Evolutionary conservation across 2,329 filamentous ascomycete species (phyloP), one percentile per base, ranked within the genome.

Genomic region (Endothia cerciana): DNA sequence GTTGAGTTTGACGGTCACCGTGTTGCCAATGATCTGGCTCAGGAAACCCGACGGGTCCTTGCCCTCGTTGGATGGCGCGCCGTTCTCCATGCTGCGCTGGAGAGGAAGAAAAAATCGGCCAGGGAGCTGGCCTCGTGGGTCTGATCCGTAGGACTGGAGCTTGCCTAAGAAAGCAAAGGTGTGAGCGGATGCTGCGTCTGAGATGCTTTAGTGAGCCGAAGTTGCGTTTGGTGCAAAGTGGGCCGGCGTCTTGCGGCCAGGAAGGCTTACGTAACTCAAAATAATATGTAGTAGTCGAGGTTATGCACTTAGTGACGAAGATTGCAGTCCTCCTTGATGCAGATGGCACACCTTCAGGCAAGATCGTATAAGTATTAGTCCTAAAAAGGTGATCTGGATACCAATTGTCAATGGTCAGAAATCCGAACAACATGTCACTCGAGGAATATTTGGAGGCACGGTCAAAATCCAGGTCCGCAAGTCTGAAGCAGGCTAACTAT

Each of bases 1-100:
- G 81, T 99, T 99, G 72, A 99, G 86, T 82, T 98, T 98, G 71
- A 99, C 94, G 1, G 93, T 96, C 71, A 99, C 95, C 45, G 93
- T 89, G 70, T 93, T 92, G 68, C 94, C 94, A 74, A 97, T 97
- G 76, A 99, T 97, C 76, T 97, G 93, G 78, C 91, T 89, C 67
- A 99, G 84, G 78, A 99, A 99, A 71, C 91, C 89, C 15, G 94
- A 97, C 4, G 95, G 95, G 78, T 99, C 95, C 78, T 93, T 94
- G 69, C 92, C 91, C 78, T 95, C 92, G 66, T 88, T 86, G 38
- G 80, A 79, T 68, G 80, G 80, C 69, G 84, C 83, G 68, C 87
- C 88, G 82, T 94, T 94, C 80, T 94, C 92, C 92, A 94, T 95
- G 68, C 70, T 77, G 69, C 22, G 45, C 45, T 13, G 58, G 30